These are phyloP conservation scores for Paraurostyla sp. DNA, from an alignment of 73 alveolate genomes.

Conservation along the genomic window DNA sequence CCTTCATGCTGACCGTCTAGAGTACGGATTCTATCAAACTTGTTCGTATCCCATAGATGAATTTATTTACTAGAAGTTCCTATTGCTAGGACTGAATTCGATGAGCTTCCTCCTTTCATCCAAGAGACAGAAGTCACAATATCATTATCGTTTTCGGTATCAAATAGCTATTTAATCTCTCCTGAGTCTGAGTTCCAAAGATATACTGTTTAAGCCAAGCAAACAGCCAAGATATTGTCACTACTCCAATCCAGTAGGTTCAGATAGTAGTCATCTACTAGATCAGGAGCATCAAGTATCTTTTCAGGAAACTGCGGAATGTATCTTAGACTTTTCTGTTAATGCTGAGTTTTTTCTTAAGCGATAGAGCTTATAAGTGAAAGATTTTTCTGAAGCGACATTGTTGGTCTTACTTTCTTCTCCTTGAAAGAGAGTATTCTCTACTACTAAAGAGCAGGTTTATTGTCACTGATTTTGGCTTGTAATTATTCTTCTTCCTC, in stretches of 20 bases:
- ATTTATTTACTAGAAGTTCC: conserved; percentile 83
- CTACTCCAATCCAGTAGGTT: conserved; percentile 94
- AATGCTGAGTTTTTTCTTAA: conserved; percentile 14
- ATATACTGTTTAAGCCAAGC: conserved; percentile 86
- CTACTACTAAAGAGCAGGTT: neutral
- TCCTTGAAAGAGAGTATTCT: conserved; percentile 62
- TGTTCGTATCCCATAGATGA: conserved; percentile 86
- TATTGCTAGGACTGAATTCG: conserved; percentile 79
- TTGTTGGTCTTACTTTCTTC: conserved; percentile 22
- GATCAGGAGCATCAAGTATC: conserved; percentile 96
- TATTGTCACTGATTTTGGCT: neutral
- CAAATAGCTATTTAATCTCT: conserved; percentile 74
- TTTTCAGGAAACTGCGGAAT: conserved; percentile 87
- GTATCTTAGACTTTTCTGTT: conserved; percentile 57
- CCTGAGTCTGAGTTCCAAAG: conserved; percentile 85
- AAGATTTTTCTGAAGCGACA: conserved; percentile 25
- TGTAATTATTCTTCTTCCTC: neutral
- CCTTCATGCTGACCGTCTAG: conserved; percentile 81
- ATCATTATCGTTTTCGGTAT: conserved; percentile 76
- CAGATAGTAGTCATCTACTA: conserved; percentile 90
- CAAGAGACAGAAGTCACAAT: conserved; percentile 83
- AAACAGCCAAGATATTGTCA: conserved; percentile 88
- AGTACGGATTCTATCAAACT: conserved; percentile 74
- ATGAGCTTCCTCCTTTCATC: conserved; percentile 77
- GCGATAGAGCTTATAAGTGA: conserved; percentile 44